Evolutionary conservation across 140 eudicot genomes (phyloP), one percentile per base, ranked within the genome.

Genomic region (Senecio squalidus): DNA sequence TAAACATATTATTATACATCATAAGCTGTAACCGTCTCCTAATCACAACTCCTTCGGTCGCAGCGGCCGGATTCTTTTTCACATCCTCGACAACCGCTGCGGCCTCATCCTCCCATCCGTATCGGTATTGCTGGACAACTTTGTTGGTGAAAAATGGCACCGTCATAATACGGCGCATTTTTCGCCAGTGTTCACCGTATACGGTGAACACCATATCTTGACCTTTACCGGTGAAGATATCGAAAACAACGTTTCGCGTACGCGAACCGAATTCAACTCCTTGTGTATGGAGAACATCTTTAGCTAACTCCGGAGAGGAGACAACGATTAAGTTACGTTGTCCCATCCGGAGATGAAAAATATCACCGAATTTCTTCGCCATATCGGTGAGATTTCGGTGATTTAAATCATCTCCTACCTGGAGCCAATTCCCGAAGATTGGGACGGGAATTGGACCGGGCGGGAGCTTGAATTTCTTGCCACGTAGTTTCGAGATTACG

Each of bases 161-260:
- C 4, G 97, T 90, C 97, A 86, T 83, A 68, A 90, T 86, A 44
- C 97, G 73, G 25, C 97, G 64, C 97, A 90, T 90, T 72, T 86
- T 90, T 27, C 97, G 66, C 97, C 97, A 90, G 50, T 90, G 97
- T 73, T 90, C 95, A 2, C 97, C 95, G 64, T 90, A 90, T 0
- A 86, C 94, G 0, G 95, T 78, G 36, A 90, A 90, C 41, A 86
- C 95, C 94, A 90, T 78, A 44, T 91, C 98, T 58, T 83, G 95
- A 0, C 98, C 98, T 28, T 91, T 86, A 0, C 98, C 98, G 11
- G 95, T 86, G 68, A 90, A 90, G 41, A 90, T 90, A 47, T 90
- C 97, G 70, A 90, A 86, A 2, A 90, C 97, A 13, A 90, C 90
- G 72, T 91, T 91, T 0, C 98, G 69, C 6, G 96, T 86, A 11